Evolutionary conservation across 2,329 filamentous ascomycete species (phyloP), one percentile per base, ranked within the genome.

Genomic region (Aureobasidium sp.): DNA sequence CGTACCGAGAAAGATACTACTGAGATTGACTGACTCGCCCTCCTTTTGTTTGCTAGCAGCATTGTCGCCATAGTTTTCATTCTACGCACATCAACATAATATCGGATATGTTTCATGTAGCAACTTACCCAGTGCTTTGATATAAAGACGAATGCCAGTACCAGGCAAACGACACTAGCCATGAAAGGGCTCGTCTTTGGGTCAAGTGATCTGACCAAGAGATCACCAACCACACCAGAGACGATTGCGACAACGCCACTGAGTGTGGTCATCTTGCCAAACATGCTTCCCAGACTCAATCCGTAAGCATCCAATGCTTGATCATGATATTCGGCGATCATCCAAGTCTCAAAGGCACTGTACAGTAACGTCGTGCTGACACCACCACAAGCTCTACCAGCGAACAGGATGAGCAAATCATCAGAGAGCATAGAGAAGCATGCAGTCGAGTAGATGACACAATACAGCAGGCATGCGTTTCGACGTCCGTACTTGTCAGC

Each of bases 261-360:
- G 62, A 82, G 66, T 2, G 77, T 79, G 4, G 79, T 78, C 72
- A 82, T 79, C 31, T 76, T 72, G 5, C 80, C 81, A 68, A 83
- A 84, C 24, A 85, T 77, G 33, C 74, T 71, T 60, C 78, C 78
- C 33, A 86, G 73, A 44, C 76, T 76, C 8, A 74, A 70, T 9
- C 75, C 73, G 15, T 70, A 71, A n/a, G 77, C 70, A 31, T 76
- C 74, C 8, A 82, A 65, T 14, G 74, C 75, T 45, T 77, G 71
- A 45, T 74, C 72, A 53, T 82, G 78, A 66, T 78, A 85, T 66
- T 85, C 82, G 50, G 80, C 78, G 31, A 85, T 78, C 75, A 85
- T 81, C 82, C 83, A 86, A 66, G 80, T 82, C 69, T 86, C 82
- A 65, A 85, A 85, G 5, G 79, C 80, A 47, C 78, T 82, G 73